phyloP scores from a whole-genome alignment of 1,284 basidiomycete genomes.

The Puccinia novopanici region DNA sequence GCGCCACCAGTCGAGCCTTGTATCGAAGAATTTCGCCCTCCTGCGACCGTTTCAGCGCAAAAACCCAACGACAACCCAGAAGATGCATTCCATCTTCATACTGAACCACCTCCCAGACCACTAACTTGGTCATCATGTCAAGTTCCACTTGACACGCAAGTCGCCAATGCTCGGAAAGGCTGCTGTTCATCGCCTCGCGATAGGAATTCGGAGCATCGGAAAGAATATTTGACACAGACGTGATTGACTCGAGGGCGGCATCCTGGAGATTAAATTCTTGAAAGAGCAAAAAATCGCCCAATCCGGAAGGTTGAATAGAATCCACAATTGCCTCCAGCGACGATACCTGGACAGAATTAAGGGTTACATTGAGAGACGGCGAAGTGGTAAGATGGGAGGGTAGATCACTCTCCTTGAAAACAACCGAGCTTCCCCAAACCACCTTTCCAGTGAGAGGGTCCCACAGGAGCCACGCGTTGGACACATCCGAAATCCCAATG shows the following conservation, averaged over 20 bases:
- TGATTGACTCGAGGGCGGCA: neutral
- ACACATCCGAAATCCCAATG: neutral
- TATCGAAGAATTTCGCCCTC: neutral
- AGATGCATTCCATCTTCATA: neutral
- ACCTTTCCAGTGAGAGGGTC: neutral
- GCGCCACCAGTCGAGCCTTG: slow-evolving; percentile 8
- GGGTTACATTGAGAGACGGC: neutral
- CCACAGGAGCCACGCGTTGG: neutral
- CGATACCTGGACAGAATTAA: neutral
- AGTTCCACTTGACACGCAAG: neutral
- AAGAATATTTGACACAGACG: neutral
- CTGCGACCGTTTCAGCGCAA: neutral
- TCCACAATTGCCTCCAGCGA: neutral
- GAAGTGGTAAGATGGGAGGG: neutral
- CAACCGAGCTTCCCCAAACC: neutral
- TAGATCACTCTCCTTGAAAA: neutral
- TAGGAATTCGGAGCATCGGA: neutral
- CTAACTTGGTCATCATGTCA: neutral
- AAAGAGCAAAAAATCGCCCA: neutral
- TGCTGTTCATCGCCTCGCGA: neutral
- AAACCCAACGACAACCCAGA: slow-evolving; percentile 9
- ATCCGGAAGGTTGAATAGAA: neutral
- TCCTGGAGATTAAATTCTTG: neutral
- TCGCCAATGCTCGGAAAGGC: neutral
- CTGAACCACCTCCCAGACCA: neutral